These are phyloP conservation scores for Arthrobotrys sinensis DNA, from an alignment of 2,329 filamentous ascomycete species.

Conservation along the genomic window DNA sequence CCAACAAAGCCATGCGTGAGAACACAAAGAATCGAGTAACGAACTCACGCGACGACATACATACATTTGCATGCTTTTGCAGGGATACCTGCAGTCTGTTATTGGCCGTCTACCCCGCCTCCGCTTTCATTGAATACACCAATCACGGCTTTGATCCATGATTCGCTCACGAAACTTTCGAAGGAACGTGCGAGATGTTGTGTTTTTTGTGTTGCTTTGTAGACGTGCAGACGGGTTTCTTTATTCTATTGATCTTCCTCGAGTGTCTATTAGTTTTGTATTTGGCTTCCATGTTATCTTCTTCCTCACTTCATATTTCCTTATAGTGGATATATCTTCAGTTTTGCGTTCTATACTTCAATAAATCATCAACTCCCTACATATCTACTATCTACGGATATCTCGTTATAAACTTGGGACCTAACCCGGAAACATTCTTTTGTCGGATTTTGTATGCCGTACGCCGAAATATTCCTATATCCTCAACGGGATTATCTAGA, in stretches of 20 bases:
- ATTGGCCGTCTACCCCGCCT: slow-evolving; percentile 5
- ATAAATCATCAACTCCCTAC: neutral
- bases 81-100: neutral
- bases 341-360: neutral
- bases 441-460: too few species aligned
- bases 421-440: too few species aligned
- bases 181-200: neutral
- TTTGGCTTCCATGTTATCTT: neutral
- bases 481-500: too few species aligned
- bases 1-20: slow-evolving; percentile 10
- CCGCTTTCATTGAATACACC: neutral
- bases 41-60: slow-evolving; percentile 5
- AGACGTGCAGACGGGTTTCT: neutral
- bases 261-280: neutral
- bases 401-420: neutral
- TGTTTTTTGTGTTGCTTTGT: slow-evolving; percentile 22
- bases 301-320: neutral
- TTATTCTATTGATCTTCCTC: neutral
- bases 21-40: slow-evolving; percentile 2
- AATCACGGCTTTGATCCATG: neutral
- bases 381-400: neutral
- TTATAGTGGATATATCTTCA: neutral
- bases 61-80: neutral
- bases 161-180: neutral
- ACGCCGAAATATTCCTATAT: too few species aligned